These are phyloP conservation scores for Hevea brasiliensis DNA, from an alignment of 345 rosid species.

Conservation along the genomic window DNA sequence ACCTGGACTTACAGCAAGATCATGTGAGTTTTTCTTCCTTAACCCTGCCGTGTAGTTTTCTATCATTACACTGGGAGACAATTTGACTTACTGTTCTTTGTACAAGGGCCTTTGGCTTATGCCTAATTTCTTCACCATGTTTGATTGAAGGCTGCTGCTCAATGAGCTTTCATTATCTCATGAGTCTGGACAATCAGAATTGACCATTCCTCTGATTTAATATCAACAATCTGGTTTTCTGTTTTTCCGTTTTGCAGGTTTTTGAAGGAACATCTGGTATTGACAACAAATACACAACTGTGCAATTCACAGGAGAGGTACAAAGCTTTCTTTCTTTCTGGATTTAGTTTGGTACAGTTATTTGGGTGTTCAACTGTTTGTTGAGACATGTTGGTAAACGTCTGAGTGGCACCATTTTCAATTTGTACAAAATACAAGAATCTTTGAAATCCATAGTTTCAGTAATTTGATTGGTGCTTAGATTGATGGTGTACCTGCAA, in stretches of 20 bases:
- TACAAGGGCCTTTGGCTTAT: background rate
- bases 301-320: slow-evolving; percentile 97
- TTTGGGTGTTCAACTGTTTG: background rate
- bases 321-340: slow-evolving; percentile 12
- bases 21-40: background rate
- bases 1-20: background rate
- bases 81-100: background rate
- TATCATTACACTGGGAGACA: background rate
- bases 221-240: slow-evolving; percentile 6
- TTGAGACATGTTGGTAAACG: background rate
- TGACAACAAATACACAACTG: slow-evolving; percentile 88
- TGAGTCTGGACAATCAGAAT: background rate
- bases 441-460: background rate
- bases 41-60: background rate
- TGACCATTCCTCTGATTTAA: background rate
- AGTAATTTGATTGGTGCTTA: background rate
- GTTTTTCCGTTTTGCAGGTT: slow-evolving; percentile 43
- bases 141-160: background rate
- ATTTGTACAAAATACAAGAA: background rate
- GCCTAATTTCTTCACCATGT: background rate
- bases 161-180: too few species aligned
- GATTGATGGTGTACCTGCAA: too few species aligned
- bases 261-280: slow-evolving; percentile 97
- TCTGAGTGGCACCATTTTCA: background rate
- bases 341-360: background rate